These are phyloP conservation scores for Rutstroemia sydowiana DNA, from an alignment of 2,329 filamentous ascomycete species.

Conservation along the genomic window DNA sequence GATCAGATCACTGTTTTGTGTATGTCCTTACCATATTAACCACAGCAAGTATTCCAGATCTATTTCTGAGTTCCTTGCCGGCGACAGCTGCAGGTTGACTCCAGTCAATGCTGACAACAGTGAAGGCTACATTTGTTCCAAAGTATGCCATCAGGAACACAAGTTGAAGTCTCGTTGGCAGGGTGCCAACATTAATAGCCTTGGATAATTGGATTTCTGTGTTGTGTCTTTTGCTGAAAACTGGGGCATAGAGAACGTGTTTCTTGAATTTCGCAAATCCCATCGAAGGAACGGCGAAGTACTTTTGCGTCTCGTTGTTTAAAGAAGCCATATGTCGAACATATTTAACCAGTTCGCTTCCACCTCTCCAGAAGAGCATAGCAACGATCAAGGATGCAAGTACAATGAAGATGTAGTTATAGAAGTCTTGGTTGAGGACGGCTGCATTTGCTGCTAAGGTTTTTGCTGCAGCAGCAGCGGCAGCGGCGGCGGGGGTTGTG, in stretches of 20 bases:
- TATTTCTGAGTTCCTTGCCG: conserved; percentile 51
- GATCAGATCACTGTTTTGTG: neutral
- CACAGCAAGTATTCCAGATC: conserved; percentile 61
- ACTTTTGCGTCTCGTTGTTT: conserved; percentile 71
- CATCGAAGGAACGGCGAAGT: conserved; percentile 57
- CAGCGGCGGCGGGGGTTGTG: neutral
- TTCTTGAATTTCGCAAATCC: conserved; percentile 57
- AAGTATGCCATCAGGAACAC: conserved; percentile 61
- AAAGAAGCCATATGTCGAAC: conserved; percentile 68
- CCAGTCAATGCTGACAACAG: conserved; percentile 58
- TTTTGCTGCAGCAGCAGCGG: conserved; percentile 13
- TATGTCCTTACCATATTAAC: conserved; percentile 60
- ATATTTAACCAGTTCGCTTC: conserved; percentile 55
- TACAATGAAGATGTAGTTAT: conserved; percentile 54
- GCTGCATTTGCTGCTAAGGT: conserved; percentile 19
- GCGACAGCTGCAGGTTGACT: conserved; percentile 38
- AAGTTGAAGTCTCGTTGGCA: conserved; percentile 73
- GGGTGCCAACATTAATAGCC: conserved; percentile 64
- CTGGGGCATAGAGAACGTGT: conserved; percentile 61
- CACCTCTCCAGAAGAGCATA: conserved; percentile 60
- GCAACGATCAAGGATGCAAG: conserved; percentile 56
- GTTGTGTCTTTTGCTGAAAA: conserved; percentile 71
- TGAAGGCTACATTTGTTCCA: conserved; percentile 71
- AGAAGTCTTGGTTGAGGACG: conserved; percentile 44
- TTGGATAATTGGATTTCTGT: conserved; percentile 61